These are phyloP conservation scores for Sinapis alba DNA, from an alignment of 441 rosid genomes.

Conservation along the genomic window DNA sequence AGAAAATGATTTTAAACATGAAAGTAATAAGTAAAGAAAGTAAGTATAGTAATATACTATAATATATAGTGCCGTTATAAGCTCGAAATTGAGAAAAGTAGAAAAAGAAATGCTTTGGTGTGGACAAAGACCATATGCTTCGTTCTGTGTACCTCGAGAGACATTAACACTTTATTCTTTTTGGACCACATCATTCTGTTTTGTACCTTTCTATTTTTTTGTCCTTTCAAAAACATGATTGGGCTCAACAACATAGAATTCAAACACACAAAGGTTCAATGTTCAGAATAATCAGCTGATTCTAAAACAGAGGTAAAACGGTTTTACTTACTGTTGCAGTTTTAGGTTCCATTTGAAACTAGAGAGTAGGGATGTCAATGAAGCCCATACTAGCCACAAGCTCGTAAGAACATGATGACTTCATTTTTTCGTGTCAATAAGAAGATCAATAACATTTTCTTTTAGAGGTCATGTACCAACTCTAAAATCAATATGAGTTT, in stretches of 20 bases:
- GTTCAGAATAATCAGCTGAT: background rate
- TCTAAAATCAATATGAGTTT: background rate
- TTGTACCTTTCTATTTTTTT: constrained; percentile 17
- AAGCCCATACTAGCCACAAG: constrained; percentile 18
- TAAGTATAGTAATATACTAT: background rate
- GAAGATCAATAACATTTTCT: background rate
- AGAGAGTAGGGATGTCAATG: background rate
- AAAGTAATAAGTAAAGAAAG: background rate
- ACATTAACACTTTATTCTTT: constrained; percentile 34
- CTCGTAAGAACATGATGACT: background rate
- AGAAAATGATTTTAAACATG: background rate
- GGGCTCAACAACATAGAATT: constrained; percentile 11
- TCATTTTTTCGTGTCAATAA: background rate
- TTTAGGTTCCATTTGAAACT: background rate
- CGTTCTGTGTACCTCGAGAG: constrained; percentile 35
- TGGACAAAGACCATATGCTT: constrained; percentile 36
- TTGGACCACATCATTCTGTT: constrained; percentile 41
- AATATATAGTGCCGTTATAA: constrained; percentile 17
- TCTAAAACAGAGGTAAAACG: background rate
- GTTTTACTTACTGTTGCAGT: constrained; percentile 9
- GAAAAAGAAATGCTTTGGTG: constrained; percentile 19
- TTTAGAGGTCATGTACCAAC: background rate
- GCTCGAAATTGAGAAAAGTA: constrained; percentile 36
- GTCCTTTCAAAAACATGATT: constrained; percentile 8
- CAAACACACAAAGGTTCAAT: background rate